Percentiles rank a stretch among this genome's conserved stretches.
Conservation (phyloP, 495 filamentous ascomycete genomes). For the Aeminium ludgeri region DNA sequence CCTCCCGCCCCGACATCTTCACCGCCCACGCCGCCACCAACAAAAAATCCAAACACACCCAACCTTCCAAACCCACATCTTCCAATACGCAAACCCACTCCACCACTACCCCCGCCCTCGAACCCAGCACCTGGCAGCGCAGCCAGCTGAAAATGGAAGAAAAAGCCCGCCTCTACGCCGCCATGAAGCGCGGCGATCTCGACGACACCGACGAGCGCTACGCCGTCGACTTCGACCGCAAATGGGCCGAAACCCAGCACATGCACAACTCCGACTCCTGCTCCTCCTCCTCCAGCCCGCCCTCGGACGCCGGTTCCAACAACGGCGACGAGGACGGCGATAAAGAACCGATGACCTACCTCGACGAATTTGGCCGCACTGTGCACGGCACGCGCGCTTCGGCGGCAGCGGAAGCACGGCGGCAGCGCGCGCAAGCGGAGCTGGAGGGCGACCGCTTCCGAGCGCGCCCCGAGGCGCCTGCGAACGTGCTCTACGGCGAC, state of each 20-base stretch:
- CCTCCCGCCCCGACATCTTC: constrained; percentile 57
- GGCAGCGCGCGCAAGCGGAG: constrained; percentile 34
- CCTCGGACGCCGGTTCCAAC: constrained; percentile 25
- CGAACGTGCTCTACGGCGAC: constrained; percentile 65
- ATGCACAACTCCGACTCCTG: too few species aligned
- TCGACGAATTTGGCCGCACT: constrained; percentile 77
- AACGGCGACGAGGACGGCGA: constrained; percentile 15
- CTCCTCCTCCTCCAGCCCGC: too few species aligned
- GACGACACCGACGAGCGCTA: constrained; percentile 38
- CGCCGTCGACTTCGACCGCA: constrained; percentile 84
- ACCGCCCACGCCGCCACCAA: constrained; percentile 45
- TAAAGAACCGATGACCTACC: constrained; percentile 57
- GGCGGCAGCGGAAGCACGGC: constrained; percentile 37
- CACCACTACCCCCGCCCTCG: constrained; percentile 27
- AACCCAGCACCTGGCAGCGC: constrained; percentile 35
- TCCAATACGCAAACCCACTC: constrained; percentile 24
- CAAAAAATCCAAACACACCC: constrained; percentile 40
- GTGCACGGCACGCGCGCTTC: constrained; percentile 48
- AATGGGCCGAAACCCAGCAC: constrained; percentile 67
- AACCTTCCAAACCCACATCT: constrained; percentile 24
- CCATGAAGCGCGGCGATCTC: constrained; percentile 59
- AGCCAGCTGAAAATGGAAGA: constrained; percentile 66
- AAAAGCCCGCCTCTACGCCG: constrained; percentile 69
- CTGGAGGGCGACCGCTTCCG: constrained; percentile 30
- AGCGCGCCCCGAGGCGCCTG: constrained; percentile 45